Conservation (phyloP, 2,329 filamentous ascomycete species). For the Alternaria metachromatica region DNA sequence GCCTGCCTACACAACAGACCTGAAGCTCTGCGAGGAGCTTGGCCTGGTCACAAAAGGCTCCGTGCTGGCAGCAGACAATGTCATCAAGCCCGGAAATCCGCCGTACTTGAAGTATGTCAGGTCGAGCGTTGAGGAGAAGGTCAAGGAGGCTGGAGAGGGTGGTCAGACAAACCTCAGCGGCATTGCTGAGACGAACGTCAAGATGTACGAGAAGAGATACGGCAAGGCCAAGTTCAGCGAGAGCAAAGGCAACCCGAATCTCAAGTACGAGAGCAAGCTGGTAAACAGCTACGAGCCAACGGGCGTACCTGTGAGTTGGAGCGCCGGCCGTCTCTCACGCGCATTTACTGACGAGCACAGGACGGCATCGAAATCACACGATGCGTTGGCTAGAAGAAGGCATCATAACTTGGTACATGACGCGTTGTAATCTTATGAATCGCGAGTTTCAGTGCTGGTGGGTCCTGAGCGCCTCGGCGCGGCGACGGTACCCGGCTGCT, state of each 20-base stretch:
- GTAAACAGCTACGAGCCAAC: conserved; percentile 72
- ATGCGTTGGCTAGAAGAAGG: conserved; percentile 51
- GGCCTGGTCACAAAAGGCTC: conserved; percentile 68
- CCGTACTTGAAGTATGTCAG: conserved; percentile 74
- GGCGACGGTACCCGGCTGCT: not conserved
- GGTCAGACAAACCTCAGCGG: conserved; percentile 46
- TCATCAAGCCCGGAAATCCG: conserved; percentile 74
- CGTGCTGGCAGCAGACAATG: conserved; percentile 72
- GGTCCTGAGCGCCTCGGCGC: not conserved
- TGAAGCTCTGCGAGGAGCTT: conserved; percentile 78
- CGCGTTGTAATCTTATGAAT: not conserved
- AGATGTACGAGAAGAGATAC: conserved; percentile 57
- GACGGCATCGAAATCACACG: conserved; percentile 72
- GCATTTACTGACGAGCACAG: conserved; percentile 46
- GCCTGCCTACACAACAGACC: conserved; percentile 73
- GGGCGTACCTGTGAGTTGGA: conserved; percentile 64
- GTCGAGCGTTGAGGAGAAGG: conserved; percentile 68
- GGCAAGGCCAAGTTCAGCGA: conserved; percentile 54
- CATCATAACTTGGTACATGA: not conserved
- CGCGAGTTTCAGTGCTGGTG: not conserved
- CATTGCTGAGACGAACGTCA: conserved; percentile 55
- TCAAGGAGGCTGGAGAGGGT: conserved; percentile 43
- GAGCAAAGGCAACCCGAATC: conserved; percentile 64
- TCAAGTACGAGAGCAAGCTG: conserved; percentile 70
- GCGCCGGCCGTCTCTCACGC: not conserved